phyloP scores from a whole-genome alignment of 768 basidiomycete genomes.

The Collybia nuda region DNA sequence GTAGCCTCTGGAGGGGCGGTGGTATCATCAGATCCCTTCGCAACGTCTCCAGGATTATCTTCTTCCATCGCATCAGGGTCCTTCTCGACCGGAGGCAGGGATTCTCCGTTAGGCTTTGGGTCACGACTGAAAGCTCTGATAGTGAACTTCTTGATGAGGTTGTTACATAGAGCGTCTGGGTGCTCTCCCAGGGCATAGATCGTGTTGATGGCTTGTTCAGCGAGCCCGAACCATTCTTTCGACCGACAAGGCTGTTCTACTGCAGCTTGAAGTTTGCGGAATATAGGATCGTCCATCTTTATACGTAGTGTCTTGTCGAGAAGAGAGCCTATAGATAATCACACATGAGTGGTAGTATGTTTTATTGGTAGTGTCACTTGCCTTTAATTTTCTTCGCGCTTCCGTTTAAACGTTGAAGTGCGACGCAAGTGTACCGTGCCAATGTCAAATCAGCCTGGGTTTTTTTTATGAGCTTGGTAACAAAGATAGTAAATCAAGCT shows the following conservation, averaged over 20 bases:
- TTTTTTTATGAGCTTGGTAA: background rate
- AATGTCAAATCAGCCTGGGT: constrained; percentile 81
- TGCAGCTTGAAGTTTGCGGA: constrained; percentile 78
- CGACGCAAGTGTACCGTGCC: constrained; percentile 92
- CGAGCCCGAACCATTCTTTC: constrained; percentile 95
- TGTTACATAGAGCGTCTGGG: constrained; percentile 81
- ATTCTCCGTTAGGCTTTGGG: constrained; percentile 21
- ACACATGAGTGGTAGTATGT: background rate
- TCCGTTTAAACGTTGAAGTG: constrained; percentile 88
- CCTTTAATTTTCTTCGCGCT: constrained; percentile 98
- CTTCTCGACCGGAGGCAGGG: constrained; percentile 23
- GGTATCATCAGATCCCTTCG: constrained; percentile 27
- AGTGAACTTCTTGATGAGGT: constrained; percentile 83
- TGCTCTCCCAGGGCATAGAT: constrained; percentile 94
- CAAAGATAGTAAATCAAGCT: background rate
- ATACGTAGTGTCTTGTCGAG: constrained; percentile 83
- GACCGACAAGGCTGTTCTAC: constrained; percentile 79
- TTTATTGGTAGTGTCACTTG: constrained; percentile 20
- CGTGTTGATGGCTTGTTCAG: constrained; percentile 96
- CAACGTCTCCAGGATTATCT: constrained; percentile 38
- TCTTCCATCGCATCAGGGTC: constrained; percentile 58
- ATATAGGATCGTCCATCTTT: constrained; percentile 85
- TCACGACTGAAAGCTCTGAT: constrained; percentile 58
- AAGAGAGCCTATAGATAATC: constrained; percentile 63
- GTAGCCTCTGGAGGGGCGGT: constrained; percentile 24